Conservation (phyloP, 2,329 filamentous ascomycete genomes). For the Arthroderma sp. region DNA sequence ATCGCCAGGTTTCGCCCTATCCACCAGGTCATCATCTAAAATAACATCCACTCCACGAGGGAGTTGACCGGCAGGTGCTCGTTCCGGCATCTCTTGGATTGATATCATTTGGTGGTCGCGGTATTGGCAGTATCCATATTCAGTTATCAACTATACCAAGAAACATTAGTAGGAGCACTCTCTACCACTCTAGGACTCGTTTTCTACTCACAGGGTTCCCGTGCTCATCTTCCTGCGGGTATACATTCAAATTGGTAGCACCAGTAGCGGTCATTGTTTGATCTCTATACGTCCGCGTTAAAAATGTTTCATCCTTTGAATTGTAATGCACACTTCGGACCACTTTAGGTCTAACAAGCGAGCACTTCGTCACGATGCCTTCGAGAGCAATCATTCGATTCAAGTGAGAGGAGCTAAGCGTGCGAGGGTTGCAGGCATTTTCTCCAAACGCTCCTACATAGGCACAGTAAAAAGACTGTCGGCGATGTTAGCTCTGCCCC, state of each 20-base stretch:
- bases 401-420: conserved; percentile 73
- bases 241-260: conserved; percentile 77
- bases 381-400: conserved; percentile 97
- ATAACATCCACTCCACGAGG: conserved; percentile 93
- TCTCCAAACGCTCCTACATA: conserved; percentile 93
- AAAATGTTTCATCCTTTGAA: conserved; percentile 72
- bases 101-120: conserved; percentile 95
- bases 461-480: conserved; percentile 69
- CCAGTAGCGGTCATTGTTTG: conserved; percentile 91
- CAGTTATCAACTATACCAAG: conserved; percentile 54
- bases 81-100: conserved; percentile 97
- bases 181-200: background rate
- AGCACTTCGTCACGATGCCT: conserved; percentile 93
- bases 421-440: conserved; percentile 86
- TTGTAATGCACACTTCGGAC: conserved; percentile 97
- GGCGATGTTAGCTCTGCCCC: too few relatives aligned
- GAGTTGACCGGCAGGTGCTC: conserved; percentile 86
- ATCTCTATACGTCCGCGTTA: conserved; percentile 82
- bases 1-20: conserved; percentile 88
- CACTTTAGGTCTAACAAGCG: conserved; percentile 90
- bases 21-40: conserved; percentile 89
- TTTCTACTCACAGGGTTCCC: conserved; percentile 55
- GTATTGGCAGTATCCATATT: conserved; percentile 93
- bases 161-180: too few relatives aligned
- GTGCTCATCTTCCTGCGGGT: conserved; percentile 84